Percentiles rank a stretch among this genome's conserved stretches.
Conservation (phyloP, 148 eudicot species). For the Dysphania ambrosioides region DNA sequence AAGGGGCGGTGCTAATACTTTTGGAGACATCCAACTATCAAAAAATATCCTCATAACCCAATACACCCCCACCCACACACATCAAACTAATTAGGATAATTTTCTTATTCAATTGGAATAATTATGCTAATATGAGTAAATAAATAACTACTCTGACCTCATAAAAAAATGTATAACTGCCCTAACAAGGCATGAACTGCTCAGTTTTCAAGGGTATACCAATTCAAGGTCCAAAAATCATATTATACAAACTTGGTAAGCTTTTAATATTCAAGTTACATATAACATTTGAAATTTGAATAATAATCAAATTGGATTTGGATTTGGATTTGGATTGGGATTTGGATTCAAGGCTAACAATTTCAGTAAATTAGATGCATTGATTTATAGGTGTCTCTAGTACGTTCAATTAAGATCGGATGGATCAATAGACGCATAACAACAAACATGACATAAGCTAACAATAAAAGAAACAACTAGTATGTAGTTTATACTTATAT, state of each 20-base stretch:
- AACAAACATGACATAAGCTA: not conserved
- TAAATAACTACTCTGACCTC: too few species aligned
- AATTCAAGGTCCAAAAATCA: not conserved
- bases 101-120: too few species aligned
- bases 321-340: too few species aligned
- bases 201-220: not conserved
- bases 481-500: not conserved
- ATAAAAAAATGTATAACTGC: slow-evolving; percentile 13
- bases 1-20: too few species aligned
- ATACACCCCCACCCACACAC: too few species aligned
- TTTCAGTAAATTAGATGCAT: not conserved
- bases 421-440: not conserved
- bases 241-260: slow-evolving; percentile 14
- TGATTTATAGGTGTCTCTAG: not conserved
- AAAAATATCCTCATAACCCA: too few species aligned
- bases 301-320: too few species aligned
- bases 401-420: not conserved
- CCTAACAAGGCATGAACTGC: slow-evolving; percentile 3
- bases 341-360: not conserved
- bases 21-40: too few species aligned
- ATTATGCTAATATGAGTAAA: too few species aligned
- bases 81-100: too few species aligned
- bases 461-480: not conserved
- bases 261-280: slow-evolving; percentile 15
- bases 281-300: slow-evolving; percentile 23